Base-by-base conservation (phyloP, 176 grass and related monocot species). In the Oryza punctata region DNA sequence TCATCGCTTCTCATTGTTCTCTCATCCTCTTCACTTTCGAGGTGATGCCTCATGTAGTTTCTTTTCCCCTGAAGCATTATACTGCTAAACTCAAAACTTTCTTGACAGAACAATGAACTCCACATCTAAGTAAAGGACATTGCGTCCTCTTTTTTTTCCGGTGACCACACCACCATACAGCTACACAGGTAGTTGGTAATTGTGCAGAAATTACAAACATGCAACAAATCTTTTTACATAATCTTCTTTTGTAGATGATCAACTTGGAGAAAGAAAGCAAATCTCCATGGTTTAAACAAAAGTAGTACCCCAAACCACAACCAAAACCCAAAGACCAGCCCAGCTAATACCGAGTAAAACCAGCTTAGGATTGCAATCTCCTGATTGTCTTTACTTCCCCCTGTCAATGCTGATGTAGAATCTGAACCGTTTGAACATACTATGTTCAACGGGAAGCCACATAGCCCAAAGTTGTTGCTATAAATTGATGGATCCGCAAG, bases 401-500 rank as follows among this genome's bases (percentile, higher is more conserved):
- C 33, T 21, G 3, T 5, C 1, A 35, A 16, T 57, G 21, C 41
- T 19, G n/a, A 2, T 27, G 32, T 41, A 41, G 79, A 41, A 4
- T 21, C 54, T 54, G 63, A 67, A 67, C 21, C 60, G 24, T 75
- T 4, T 18, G 29, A 54, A 21, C 81, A 84, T 28, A 7, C 6
- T 7, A 10, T 44, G 25, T 1, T 35, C 66, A 71, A 11, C 0
- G 65, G 83, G 14, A 46, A 64, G 13, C 83, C 75, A 63, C 83
- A 78, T 3, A 85, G 66, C 10, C 75, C 75, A 1, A 5, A 29
- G n/a, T 78, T 85, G 10, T 64, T 70, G 66, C 38, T 33, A 11
- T 85, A 85, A 27, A 71, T 85, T 14, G 67, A 85, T 24, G 83
- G 19, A 9, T 85, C 75, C 0, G 8, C 19, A 5, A 72, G 67